Evolutionary conservation across 169 alveolate genomes (phyloP), one percentile per base, ranked within the genome.

Genomic region (Plasmodium reichenowi): DNA sequence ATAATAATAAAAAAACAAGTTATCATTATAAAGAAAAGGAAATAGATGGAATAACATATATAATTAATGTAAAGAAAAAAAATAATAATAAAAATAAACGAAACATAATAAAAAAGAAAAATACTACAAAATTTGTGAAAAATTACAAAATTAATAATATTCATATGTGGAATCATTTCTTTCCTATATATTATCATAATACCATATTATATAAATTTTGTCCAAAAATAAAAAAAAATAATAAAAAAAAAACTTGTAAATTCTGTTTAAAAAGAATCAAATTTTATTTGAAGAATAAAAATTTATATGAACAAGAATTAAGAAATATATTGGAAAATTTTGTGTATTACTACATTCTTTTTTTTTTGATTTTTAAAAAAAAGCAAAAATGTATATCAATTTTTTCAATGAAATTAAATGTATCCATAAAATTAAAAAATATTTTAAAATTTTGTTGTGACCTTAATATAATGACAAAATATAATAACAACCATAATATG

Each of bases 281-380:
- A 52, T 26, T 12, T 54, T 17, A 8, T 24, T 38, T 22, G 12
- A 6, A 12, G 10, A 9, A 59, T 10, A 24, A 58, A 6, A 38
- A 38, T 9, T 1, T 45, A 75, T 8, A 45, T 22, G 43, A 10
- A 3, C 52, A 26, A 12, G 83, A 22, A 26, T 20, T 80, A 45
- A 47, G 47, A 59, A 80, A 66, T 80, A 67, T 80, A 20, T 48
- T 80, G 43, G 62, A 80, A 48, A 80, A 50, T 62, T 80, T 22
- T 60, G 83, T 67, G 26, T 68, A 80, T 72, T 80, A 80, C 63
- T 80, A 52, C 63, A 80, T 80, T 64, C 67, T 80, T 32, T 80
- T 67, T 72, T 80, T 66, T 71, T 71, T 80, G 24, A 48, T 80
- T 47, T 80, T 80, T 60, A 56, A 80, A 45, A 67, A 76, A 80